A percentile compares a stretch with the other conserved stretches of the same genome.
phyloP scores from a whole-genome alignment of 2,329 filamentous ascomycete species.

The Apiospora pterosperma region DNA sequence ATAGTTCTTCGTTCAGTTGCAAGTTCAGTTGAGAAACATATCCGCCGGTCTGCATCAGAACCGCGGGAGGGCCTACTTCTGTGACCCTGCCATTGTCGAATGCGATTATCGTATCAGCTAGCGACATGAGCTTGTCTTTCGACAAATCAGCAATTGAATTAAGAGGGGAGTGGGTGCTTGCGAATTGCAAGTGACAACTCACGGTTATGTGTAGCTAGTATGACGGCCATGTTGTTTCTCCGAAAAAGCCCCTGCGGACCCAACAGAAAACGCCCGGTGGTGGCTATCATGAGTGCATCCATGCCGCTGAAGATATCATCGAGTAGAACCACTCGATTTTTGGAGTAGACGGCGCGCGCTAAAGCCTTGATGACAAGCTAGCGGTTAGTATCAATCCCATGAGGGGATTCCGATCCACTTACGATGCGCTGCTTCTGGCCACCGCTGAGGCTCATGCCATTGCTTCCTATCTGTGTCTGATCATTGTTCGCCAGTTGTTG shows the following conservation, averaged over 20 bases:
- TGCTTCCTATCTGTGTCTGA: slow-evolving; percentile 22
- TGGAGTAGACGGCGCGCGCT: slow-evolving; percentile 35
- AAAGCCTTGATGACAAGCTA: slow-evolving; percentile 23
- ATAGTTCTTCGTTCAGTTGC: not conserved
- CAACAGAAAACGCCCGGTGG: slow-evolving; percentile 28
- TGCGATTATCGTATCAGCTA: slow-evolving; percentile 1
- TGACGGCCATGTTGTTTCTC: slow-evolving; percentile 27
- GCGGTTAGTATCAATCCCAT: not conserved
- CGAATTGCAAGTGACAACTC: slow-evolving; percentile 2
- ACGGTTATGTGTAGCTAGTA: slow-evolving; percentile 18
- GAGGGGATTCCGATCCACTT: slow-evolving; percentile 7
- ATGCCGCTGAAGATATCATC: slow-evolving; percentile 38
- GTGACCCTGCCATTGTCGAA: slow-evolving; percentile 3
- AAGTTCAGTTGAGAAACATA: slow-evolving; percentile 6
- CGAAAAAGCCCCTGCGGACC: slow-evolving; percentile 21
- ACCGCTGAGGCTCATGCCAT: slow-evolving; percentile 10
- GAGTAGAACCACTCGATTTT: slow-evolving; percentile 26
- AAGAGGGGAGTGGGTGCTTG: not conserved
- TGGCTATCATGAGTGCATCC: slow-evolving; percentile 29
- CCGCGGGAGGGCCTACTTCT: not conserved
- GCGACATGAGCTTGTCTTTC: slow-evolving; percentile 6
- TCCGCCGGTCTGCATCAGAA: not conserved
- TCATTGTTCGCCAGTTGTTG: slow-evolving; percentile 21
- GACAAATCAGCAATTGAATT: not conserved
- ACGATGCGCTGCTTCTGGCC: slow-evolving; percentile 18